phyloP scores from a whole-genome alignment of 441 rosid species.

The Dalechampia spathulata region DNA sequence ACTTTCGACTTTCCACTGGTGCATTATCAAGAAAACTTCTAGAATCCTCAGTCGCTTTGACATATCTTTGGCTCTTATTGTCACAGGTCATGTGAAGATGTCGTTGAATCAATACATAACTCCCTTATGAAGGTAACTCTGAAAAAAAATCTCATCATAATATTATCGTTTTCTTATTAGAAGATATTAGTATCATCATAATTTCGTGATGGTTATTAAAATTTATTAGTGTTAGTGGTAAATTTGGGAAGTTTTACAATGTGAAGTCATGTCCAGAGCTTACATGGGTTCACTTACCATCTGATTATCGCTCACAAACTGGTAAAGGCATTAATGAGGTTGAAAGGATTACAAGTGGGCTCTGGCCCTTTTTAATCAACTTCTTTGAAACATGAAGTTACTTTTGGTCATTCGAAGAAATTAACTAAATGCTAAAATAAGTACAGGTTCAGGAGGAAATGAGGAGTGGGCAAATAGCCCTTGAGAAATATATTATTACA shows the following conservation, averaged over 20 bases:
- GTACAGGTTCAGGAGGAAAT: conserved; percentile 85
- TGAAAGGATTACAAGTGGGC: neutral
- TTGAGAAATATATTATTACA: conserved; percentile 88
- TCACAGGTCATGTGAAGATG: conserved; percentile 90
- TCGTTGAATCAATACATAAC: conserved; percentile 78
- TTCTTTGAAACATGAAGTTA: neutral
- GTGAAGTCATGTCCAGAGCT: neutral
- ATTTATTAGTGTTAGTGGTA: too few species aligned
- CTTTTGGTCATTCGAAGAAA: conserved; percentile 4
- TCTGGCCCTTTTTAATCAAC: neutral
- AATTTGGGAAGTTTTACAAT: too few species aligned
- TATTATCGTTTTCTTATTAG: neutral
- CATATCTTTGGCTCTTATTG: conserved; percentile 12
- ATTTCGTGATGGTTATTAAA: too few species aligned
- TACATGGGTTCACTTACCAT: neutral
- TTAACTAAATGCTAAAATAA: conserved; percentile 3
- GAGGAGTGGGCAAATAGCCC: conserved; percentile 85
- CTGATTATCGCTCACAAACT: neutral
- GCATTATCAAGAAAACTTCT: conserved; percentile 9
- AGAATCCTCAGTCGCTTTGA: conserved; percentile 4
- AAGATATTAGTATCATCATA: neutral
- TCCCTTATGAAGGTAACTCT: conserved; percentile 85
- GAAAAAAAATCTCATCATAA: neutral
- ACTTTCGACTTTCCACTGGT: conserved; percentile 4
- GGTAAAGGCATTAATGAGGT: neutral